Evolutionary conservation across 192 early-diverging fungal genomes (phyloP), one percentile per base, ranked within the genome.

Genomic region (Mortierella alpina): DNA sequence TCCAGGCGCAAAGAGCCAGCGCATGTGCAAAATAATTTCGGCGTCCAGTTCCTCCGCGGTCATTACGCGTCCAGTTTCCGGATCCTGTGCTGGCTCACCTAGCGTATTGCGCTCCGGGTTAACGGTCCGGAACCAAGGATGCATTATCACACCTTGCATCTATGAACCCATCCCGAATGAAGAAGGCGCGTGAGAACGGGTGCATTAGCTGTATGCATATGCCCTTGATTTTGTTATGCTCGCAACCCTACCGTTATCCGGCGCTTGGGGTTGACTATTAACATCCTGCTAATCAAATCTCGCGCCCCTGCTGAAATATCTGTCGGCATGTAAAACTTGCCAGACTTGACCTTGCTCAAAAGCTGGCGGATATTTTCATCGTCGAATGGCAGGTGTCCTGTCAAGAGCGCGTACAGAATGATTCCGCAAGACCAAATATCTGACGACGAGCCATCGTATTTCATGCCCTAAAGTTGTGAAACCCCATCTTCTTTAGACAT

Each of bases 381-480:
- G 22, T 88, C 86, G 67, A 96, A 96, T 0, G 95, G 95, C 40
- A 96, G 72, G 41, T 88, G 83, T 4, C 91, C 95, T 11, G 91
- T 88, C 41, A 96, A 72, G 59, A 96, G 80, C 17, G 91, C 88
- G 67, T 91, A 96, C 5, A 96, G 84, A 31, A 96, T 91, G 59
- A 92, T 89, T 47, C 94, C 95, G 7, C 94, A 78, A 6, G 93
- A 85, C 95, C 95, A 96, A 41, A 94, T 84, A 75, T 96, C 95
- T 6, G 90, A 90, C 46, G 85, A 59, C 10, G 89, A 73, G 1
- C 91, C 92, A 66, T 94, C 93, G 52, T 94, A 93, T 22, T 85
- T 86, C 57, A 84, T 78, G 40, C 84, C 85, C 59, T 86, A 77
- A 41, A 90, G 70, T 31, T 31, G 31, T 31, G 31, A 31, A 31